Evolutionary conservation across 179 eudicot species (phyloP), one percentile per base, ranked within the genome.

Genomic region (Corrigiola litoralis): DNA sequence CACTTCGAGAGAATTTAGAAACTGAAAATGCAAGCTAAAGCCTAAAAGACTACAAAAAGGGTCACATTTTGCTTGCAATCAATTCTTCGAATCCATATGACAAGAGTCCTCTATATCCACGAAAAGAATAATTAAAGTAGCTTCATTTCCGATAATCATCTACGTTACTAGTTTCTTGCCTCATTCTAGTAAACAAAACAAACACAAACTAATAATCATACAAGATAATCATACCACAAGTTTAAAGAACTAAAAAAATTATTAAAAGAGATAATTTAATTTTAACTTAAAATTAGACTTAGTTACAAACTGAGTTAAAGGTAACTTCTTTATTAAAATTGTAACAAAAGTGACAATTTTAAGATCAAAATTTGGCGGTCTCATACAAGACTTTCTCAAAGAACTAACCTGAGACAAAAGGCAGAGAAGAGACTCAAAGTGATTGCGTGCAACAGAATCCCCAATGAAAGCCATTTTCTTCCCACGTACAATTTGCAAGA

Each of bases 381-480:
- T n/a, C n/a, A n/a, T n/a, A n/a, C n/a, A n/a, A n/a, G n/a, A n/a
- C n/a, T n/a, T n/a, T n/a, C n/a, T n/a, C n/a, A 3, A 11, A 14
- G 13, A 38, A 48, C 37, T 58, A 14, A 83, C 95, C 90, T 78
- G 69, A 5, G 87, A 87, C 29, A 87, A 50, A 66, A 87, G 85
- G 68, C 95, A 87, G 8, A 87, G 82, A 46, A 87, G 87, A 37
- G 95, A 87, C 21, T 87, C 90, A 79, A 83, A 57, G 4, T 87
- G 95, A 72, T 87, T 87, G 11, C 90, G 52, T 4, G 95, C 82
- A 58, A 87, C 83, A 0, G 95, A 87, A 65, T 87, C 95, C 0
- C 95, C 95, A 21, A 87, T 69, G 42, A 87, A 87, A 0, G 75
- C 88, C 77, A 87, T 42, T 29, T 36, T 85, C 54, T 76, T 87